phyloP scores from a whole-genome alignment of 805 yeast genomes.

The Pichia heedii region DNA sequence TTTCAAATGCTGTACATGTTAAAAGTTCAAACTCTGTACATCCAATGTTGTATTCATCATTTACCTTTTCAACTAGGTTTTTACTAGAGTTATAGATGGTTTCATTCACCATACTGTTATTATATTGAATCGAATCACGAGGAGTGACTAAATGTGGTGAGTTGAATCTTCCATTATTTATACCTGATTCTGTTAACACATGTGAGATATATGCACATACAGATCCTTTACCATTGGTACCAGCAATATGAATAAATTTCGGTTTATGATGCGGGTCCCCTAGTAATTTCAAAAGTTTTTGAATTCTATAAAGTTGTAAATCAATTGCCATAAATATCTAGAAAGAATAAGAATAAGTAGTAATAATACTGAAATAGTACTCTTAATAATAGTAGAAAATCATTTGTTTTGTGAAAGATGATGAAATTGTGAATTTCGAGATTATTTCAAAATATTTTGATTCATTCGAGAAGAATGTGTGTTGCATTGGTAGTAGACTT shows the following conservation, averaged over 20 bases:
- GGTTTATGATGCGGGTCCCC: slow-evolving; percentile 58
- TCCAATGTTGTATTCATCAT: slow-evolving; percentile 35
- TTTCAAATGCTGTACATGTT: slow-evolving; percentile 77
- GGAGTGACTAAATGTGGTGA: slow-evolving; percentile 75
- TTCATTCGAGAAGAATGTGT: too few species aligned
- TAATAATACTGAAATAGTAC: too few species aligned
- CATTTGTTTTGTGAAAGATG: neutral
- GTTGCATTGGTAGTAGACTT: too few species aligned
- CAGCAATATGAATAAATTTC: slow-evolving; percentile 75
- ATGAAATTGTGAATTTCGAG: neutral
- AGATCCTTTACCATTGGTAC: slow-evolving; percentile 96
- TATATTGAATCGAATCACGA: slow-evolving; percentile 67
- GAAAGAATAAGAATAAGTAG: too few species aligned
- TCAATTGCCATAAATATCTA: slow-evolving; percentile 52
- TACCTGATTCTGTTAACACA: slow-evolving; percentile 39
- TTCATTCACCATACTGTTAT: slow-evolving; percentile 46
- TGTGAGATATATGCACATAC: slow-evolving; percentile 76
- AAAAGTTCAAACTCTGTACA: slow-evolving; percentile 86
- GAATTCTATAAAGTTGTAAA: slow-evolving; percentile 47
- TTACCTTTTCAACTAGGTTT: slow-evolving; percentile 31
- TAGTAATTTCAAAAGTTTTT: slow-evolving; percentile 36
- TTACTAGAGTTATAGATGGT: slow-evolving; percentile 38
- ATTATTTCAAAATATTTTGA: neutral
- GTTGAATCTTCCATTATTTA: slow-evolving; percentile 69
- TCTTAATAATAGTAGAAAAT: too few species aligned